phyloP scores from a whole-genome alignment of 805 yeast species.

The Candida insectalens region DNA sequence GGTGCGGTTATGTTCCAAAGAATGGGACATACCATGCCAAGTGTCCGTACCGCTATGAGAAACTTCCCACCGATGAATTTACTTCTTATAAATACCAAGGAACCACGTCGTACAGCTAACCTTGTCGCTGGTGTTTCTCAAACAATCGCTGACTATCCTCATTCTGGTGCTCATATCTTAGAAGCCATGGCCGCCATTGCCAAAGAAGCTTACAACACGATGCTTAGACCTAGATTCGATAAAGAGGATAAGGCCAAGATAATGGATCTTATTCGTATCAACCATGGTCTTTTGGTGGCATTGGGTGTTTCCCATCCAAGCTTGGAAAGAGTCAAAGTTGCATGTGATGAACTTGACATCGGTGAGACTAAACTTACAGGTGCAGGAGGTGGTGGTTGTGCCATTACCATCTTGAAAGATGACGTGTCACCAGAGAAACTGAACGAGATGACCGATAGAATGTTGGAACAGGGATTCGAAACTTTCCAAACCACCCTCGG shows the following conservation, averaged over 20 bases:
- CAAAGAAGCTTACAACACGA: conserved; percentile 57
- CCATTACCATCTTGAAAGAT: conserved; percentile 68
- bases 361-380: conserved; percentile 95
- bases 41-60: conserved; percentile 58
- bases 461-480: conserved; percentile 47
- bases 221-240: conserved; percentile 43
- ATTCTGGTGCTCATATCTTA: conserved; percentile 46
- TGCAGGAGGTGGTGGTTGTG: conserved; percentile 99
- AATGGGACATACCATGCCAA: conserved; percentile 41
- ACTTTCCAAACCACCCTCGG: conserved; percentile 77
- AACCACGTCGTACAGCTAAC: conserved; percentile 81
- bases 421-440: conserved; percentile 24
- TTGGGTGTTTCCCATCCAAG: conserved; percentile 90
- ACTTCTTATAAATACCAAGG: conserved; percentile 72
- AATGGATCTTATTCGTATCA: conserved; percentile 59
- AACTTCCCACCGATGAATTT: conserved; percentile 67
- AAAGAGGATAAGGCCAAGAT: conserved; percentile 32
- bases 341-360: conserved; percentile 51
- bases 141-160: conserved; percentile 42
- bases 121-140: conserved; percentile 70
- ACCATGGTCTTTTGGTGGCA: conserved; percentile 80
- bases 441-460: conserved; percentile 26
- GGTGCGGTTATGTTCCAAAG: conserved; percentile 91
- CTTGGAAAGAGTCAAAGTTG: conserved; percentile 62
- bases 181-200: conserved; percentile 72